phyloP scores from a whole-genome alignment of 768 basidiomycete species.

The Pisolithus orientalis region DNA sequence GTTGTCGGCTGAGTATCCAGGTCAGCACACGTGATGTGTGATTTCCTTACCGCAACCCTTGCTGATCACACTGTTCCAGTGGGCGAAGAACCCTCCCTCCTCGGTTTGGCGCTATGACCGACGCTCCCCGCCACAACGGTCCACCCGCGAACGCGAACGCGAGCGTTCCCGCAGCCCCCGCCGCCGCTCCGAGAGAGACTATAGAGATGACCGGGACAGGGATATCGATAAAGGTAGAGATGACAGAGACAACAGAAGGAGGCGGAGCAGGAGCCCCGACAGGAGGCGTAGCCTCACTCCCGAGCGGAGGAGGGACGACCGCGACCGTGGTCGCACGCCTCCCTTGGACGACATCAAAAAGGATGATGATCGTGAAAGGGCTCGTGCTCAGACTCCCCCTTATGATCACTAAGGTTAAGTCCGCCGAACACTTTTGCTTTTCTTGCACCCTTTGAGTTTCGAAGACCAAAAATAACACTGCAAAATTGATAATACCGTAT shows the following conservation, averaged over 20 bases:
- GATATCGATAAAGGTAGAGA: constrained; percentile 36
- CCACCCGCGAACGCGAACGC: constrained; percentile 36
- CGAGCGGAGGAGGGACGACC: constrained; percentile 39
- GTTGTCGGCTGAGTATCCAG: constrained; percentile 69
- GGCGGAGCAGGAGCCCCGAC: constrained; percentile 45
- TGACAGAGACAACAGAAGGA: constrained; percentile 38
- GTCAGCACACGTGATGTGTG: constrained; percentile 27
- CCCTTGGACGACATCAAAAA: constrained; percentile 36
- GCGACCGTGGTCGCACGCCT: constrained; percentile 38
- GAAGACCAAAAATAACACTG: neutral
- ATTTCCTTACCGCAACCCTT: neutral
- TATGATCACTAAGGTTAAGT: constrained; percentile 41
- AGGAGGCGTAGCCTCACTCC: constrained; percentile 42
- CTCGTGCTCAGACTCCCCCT: constrained; percentile 45
- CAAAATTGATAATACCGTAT: neutral
- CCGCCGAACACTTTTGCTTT: neutral
- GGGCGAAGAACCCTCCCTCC: constrained; percentile 80
- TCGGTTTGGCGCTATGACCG: constrained; percentile 76
- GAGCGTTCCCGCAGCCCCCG: constrained; percentile 54
- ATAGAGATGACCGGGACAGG: constrained; percentile 34
- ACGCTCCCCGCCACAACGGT: constrained; percentile 38
- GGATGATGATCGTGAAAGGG: constrained; percentile 46
- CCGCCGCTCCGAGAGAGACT: constrained; percentile 30
- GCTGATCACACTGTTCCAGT: constrained; percentile 32
- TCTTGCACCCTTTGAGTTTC: neutral